These are phyloP conservation scores for Yamadazyma trypodendri DNA, from an alignment of 1,139 yeast species.

Conservation along the genomic window DNA sequence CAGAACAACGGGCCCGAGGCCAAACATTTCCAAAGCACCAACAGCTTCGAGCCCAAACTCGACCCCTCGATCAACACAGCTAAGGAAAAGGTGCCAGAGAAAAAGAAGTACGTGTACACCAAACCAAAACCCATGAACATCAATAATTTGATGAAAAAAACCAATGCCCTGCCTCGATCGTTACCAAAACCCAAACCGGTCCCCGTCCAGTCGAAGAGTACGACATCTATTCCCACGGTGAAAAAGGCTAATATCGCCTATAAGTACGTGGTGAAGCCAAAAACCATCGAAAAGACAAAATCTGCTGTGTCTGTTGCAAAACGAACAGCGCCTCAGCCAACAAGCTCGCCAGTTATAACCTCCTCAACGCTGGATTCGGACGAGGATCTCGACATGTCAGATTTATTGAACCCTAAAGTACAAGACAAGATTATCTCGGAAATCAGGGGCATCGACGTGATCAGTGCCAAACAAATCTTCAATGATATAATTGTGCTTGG, in stretches of 20 bases:
- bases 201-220: not conserved
- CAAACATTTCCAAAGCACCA: too few species aligned
- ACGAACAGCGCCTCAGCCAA: too few species aligned
- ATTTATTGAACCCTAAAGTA: slow-evolving; percentile 56
- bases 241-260: slow-evolving; percentile 28
- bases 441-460: slow-evolving; percentile 42
- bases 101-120: slow-evolving; percentile 34
- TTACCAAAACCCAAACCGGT: not conserved
- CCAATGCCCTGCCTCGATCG: slow-evolving; percentile 1
- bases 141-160: slow-evolving; percentile 29
- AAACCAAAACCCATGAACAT: slow-evolving; percentile 45
- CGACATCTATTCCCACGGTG: not conserved
- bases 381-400: slow-evolving; percentile 17
- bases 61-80: too few species aligned
- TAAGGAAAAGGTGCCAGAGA: slow-evolving; percentile 10
- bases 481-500: slow-evolving; percentile 93
- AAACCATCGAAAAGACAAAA: slow-evolving; percentile 3
- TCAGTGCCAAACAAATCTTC: slow-evolving; percentile 62
- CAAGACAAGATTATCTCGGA: slow-evolving; percentile 51
- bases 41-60: too few species aligned
- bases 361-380: slow-evolving; percentile 17
- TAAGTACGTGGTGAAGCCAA: slow-evolving; percentile 22
- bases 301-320: not conserved
- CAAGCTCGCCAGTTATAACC: too few species aligned
- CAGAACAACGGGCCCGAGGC: too few species aligned